Conservation (phyloP, 1,284 basidiomycete species). For the Ganoderma multipileum region DNA sequence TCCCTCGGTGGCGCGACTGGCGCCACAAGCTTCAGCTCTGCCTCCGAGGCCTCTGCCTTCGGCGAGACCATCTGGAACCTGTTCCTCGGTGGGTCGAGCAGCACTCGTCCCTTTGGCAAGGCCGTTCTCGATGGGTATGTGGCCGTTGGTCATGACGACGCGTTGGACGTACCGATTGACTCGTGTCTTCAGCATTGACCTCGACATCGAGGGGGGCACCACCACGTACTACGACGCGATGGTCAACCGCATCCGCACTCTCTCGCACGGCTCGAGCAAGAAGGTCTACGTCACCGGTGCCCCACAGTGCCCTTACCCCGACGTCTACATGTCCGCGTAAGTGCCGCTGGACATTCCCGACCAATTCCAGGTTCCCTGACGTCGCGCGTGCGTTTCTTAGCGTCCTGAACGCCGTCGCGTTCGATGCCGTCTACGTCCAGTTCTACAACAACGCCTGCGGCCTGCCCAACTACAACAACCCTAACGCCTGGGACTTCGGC, state of each 20-base stretch:
- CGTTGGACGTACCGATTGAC: not conserved
- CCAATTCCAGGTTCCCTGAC: not conserved
- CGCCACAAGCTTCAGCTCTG: constrained; percentile 56
- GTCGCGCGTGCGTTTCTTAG: constrained; percentile 22
- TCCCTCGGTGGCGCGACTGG: constrained; percentile 70
- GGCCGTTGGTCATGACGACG: not conserved
- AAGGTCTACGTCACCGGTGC: constrained; percentile 69
- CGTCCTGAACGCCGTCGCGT: constrained; percentile 59
- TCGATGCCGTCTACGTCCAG: constrained; percentile 72
- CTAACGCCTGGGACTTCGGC: constrained; percentile 57
- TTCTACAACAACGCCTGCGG: constrained; percentile 72
- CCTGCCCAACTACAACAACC: constrained; percentile 49
- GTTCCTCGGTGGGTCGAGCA: constrained; percentile 66
- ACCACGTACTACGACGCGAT: constrained; percentile 59
- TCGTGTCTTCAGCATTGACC: constrained; percentile 49
- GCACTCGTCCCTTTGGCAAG: constrained; percentile 64
- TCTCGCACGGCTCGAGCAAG: constrained; percentile 57
- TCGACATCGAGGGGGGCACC: constrained; percentile 71
- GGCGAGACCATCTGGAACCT: constrained; percentile 69
- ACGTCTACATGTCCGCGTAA: constrained; percentile 56
- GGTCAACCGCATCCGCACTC: constrained; percentile 55
- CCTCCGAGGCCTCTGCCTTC: constrained; percentile 57
- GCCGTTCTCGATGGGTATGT: constrained; percentile 71
- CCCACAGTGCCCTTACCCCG: constrained; percentile 73
- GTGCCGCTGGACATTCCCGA: not conserved